phyloP scores from a whole-genome alignment of 2,329 filamentous ascomycete species.

The Clonostachys rhizophaga region DNA sequence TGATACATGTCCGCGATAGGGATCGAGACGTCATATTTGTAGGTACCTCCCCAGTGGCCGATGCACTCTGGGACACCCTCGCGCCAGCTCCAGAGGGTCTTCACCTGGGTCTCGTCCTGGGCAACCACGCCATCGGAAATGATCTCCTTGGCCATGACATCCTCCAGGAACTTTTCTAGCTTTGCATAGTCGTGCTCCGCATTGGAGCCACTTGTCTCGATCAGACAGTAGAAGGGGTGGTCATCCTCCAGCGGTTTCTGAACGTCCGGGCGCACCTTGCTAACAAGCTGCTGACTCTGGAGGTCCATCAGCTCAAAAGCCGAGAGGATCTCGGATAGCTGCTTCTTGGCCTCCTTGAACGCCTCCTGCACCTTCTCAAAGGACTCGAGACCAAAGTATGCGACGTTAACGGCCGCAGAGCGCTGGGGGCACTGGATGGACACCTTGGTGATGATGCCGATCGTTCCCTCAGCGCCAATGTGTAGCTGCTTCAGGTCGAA shows the following conservation, averaged over 20 bases:
- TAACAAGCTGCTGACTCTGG: constrained; percentile 73
- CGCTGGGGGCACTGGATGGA: constrained; percentile 87
- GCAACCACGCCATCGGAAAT: constrained; percentile 87
- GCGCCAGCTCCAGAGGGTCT: constrained; percentile 83
- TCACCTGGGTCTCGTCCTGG: constrained; percentile 86
- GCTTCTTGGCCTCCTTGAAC: constrained; percentile 82
- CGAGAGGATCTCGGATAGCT: constrained; percentile 91
- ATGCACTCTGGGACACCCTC: constrained; percentile 89
- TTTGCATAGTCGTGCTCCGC: constrained; percentile 91
- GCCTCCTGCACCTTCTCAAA: constrained; percentile 85
- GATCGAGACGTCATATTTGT: constrained; percentile 98
- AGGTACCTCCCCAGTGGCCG: constrained; percentile 88
- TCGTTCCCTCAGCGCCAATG: constrained; percentile 91
- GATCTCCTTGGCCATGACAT: constrained; percentile 84
- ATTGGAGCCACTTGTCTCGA: constrained; percentile 95
- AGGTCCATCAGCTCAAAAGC: constrained; percentile 98
- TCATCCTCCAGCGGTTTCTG: constrained; percentile 77
- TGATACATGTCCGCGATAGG: constrained; percentile 82
- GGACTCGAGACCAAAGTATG: constrained; percentile 86
- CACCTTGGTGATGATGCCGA: constrained; percentile 88
- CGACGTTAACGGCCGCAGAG: constrained; percentile 86
- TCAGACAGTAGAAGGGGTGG: constrained; percentile 91
- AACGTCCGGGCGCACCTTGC: constrained; percentile 62
- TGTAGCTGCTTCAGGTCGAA: constrained; percentile 97
- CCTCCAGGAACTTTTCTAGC: constrained; percentile 82